Conservation (phyloP, 768 basidiomycete genomes). For the Tricholoma saponaceum region DNA sequence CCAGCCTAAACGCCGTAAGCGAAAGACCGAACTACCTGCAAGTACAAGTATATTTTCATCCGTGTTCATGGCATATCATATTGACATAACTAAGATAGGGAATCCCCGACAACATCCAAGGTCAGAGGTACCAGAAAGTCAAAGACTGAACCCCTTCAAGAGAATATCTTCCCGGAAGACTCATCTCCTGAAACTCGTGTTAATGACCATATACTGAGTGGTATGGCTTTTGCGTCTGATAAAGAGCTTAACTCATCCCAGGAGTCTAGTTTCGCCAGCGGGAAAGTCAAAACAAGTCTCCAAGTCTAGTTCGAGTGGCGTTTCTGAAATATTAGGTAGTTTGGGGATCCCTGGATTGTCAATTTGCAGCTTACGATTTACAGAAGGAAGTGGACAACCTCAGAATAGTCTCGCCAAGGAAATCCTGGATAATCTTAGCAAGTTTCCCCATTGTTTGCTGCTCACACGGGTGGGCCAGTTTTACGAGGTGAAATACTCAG, state of each 20-base stretch:
- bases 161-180: background rate
- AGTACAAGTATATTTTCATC: background rate
- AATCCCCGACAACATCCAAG: background rate
- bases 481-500: slow-evolving; percentile 66
- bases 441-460: slow-evolving; percentile 85
- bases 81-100: background rate
- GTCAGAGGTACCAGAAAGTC: background rate
- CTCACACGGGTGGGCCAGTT: slow-evolving; percentile 93
- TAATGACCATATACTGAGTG: background rate
- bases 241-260: background rate
- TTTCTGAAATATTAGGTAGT: background rate
- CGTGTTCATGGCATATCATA: background rate
- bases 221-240: background rate
- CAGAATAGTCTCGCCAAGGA: slow-evolving; percentile 58
- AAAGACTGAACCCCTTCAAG: background rate
- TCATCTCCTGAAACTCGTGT: background rate
- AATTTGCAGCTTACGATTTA: background rate
- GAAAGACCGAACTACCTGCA: background rate
- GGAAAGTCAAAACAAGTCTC: background rate
- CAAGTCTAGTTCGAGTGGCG: background rate
- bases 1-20: background rate
- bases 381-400: slow-evolving; percentile 18
- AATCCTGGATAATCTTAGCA: slow-evolving; percentile 65
- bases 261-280: background rate
- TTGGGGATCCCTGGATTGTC: background rate